Evolutionary conservation across 306 rosid species (phyloP).

Genomic region (Quercus alba): DNA sequence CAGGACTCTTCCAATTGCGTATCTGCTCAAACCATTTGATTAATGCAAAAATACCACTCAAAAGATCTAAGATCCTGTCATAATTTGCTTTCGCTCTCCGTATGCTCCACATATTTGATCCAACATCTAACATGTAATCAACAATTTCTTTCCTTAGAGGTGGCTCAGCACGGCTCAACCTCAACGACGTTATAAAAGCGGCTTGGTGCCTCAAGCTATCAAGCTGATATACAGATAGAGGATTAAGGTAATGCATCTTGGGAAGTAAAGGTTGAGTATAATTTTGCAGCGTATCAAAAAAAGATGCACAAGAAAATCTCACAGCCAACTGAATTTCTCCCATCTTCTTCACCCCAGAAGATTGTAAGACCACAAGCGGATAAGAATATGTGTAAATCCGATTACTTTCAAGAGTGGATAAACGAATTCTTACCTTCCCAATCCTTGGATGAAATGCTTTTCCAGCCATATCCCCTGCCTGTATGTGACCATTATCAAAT

Average conservation of each 20-base stretch:
- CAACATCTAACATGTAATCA: constrained; percentile 35
- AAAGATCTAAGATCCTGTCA: constrained; percentile 22
- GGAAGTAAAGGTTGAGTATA: constrained; percentile 43
- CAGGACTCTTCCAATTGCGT: constrained; percentile 25
- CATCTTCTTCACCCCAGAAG: constrained; percentile 42
- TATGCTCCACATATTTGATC: constrained; percentile 46
- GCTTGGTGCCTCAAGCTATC: constrained; percentile 42
- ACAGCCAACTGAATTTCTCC: constrained; percentile 57
- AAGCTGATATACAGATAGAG: constrained; percentile 36
- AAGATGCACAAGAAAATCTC: constrained; percentile 45
- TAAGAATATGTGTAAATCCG: constrained; percentile 48
- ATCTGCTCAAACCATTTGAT: constrained; percentile 22
- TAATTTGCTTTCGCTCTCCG: constrained; percentile 42
- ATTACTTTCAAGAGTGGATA: constrained; percentile 40
- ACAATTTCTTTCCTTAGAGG: constrained; percentile 44
- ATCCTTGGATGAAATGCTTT: constrained; percentile 22
- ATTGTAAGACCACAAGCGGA: constrained; percentile 35
- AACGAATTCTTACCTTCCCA: constrained; percentile 46
- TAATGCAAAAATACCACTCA: neutral
- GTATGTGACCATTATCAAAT: constrained; percentile 44
- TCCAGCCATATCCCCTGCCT: constrained; percentile 15
- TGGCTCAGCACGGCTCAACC: constrained; percentile 38
- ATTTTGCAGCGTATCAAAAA: constrained; percentile 32
- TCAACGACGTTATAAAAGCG: constrained; percentile 6
- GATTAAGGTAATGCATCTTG: constrained; percentile 34